Evolutionary conservation across 768 basidiomycete species (phyloP).

Genomic region (Leccinum subtestaceum): DNA sequence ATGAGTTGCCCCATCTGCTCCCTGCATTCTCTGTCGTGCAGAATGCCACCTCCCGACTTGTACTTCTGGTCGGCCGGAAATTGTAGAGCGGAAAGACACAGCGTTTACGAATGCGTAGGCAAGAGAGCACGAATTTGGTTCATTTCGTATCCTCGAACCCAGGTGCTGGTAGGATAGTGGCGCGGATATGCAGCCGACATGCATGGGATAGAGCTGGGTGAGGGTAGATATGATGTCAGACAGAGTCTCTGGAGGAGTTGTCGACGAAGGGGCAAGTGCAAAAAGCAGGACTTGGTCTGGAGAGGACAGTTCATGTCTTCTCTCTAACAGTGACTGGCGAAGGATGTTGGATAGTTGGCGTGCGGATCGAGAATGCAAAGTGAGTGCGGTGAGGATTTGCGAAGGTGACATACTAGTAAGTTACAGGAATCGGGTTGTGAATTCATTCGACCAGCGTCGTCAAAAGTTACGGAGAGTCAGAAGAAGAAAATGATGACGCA

Average conservation of each 20-base stretch:
- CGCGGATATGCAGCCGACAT: constrained; percentile 64
- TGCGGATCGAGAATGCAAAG: constrained; percentile 17
- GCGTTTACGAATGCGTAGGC: constrained; percentile 48
- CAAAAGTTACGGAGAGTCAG: not conserved
- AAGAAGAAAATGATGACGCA: not conserved
- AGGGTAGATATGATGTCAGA: constrained; percentile 40
- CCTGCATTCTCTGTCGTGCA: constrained; percentile 32
- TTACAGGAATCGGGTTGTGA: not conserved
- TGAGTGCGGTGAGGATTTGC: constrained; percentile 16
- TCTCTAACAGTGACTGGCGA: constrained; percentile 5
- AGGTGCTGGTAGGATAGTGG: constrained; percentile 34
- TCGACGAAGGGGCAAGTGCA: constrained; percentile 25
- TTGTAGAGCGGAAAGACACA: constrained; percentile 57
- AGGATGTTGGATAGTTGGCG: constrained; percentile 17
- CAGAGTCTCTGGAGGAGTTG: constrained; percentile 26
- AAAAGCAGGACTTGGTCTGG: constrained; percentile 20
- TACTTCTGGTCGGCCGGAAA: constrained; percentile 53
- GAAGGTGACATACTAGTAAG: not conserved
- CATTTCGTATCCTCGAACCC: constrained; percentile 9
- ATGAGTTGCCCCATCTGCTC: not conserved
- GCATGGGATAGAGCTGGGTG: constrained; percentile 37
- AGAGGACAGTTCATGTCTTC: not conserved
- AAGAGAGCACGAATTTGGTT: constrained; percentile 51
- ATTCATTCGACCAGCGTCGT: not conserved
- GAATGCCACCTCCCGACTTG: constrained; percentile 77